phyloP scores from a whole-genome alignment of 495 filamentous ascomycete genomes.

The Penicillium paxilli region DNA sequence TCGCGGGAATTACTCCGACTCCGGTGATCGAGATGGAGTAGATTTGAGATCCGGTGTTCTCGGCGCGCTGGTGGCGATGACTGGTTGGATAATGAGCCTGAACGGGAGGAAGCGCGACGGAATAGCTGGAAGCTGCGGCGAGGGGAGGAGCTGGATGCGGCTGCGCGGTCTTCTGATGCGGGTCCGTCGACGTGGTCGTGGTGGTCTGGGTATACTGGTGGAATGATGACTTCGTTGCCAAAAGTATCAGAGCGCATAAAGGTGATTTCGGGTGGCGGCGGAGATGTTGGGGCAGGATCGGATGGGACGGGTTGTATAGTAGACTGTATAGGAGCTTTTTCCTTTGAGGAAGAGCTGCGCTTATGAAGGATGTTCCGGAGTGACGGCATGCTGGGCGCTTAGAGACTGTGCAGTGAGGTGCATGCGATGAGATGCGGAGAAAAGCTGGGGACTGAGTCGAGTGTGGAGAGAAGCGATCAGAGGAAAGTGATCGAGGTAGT shows the following conservation, averaged over 20 bases:
- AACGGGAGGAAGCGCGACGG: constrained; percentile 45
- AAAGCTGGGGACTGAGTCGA: not conserved
- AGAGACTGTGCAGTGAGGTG: not conserved
- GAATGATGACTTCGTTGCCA: constrained; percentile 72
- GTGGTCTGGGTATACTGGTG: constrained; percentile 56
- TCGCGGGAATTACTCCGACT: constrained; percentile 52
- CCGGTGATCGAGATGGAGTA: constrained; percentile 63
- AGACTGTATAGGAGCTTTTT: constrained; percentile 9
- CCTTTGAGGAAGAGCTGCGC: constrained; percentile 56
- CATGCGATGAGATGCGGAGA: constrained; percentile 9
- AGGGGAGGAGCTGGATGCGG: constrained; percentile 26
- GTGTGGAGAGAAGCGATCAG: not conserved
- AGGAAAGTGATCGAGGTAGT: not conserved
- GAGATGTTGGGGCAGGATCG: constrained; percentile 1
- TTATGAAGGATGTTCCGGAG: constrained; percentile 74
- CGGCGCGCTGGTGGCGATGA: constrained; percentile 30
- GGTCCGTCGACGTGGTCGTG: not conserved
- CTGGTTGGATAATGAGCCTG: constrained; percentile 33
- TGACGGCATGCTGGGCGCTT: constrained; percentile 55
- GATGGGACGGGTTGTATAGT: not conserved
- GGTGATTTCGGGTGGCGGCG: constrained; percentile 67
- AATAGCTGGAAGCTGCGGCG: constrained; percentile 52
- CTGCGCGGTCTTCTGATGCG: constrained; percentile 3
- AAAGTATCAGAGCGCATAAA: constrained; percentile 84
- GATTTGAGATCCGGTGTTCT: constrained; percentile 62